Base-by-base conservation (phyloP, 352 stramenopile species). In the Blastocystis sp. region DNA sequence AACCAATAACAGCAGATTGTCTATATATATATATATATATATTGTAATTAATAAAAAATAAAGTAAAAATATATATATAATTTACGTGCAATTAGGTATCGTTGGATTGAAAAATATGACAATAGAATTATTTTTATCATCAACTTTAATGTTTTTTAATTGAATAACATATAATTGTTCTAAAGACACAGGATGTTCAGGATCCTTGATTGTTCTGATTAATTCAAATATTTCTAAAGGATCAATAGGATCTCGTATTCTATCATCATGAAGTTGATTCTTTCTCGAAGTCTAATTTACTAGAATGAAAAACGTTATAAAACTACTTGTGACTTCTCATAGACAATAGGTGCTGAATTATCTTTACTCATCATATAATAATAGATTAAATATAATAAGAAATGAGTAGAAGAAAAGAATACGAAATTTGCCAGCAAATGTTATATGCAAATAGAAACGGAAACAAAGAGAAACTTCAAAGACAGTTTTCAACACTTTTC, bases 131-230 rank as follows among this genome's bases (percentile, higher is more conserved):
- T 71, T 74, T 0, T 55, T 64, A 64, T 92, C 78, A 58, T 89
- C 75, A 27, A 92, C 79, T 44, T 74, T 70, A 31, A 90, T 78
- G 65, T 87, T 86, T 5, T 1, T 10, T 36, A 73, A 48, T 49
- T 80, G 74, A 70, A 87, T 80, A 39, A 92, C 82, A 64, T 91
- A 89, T 36, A 92, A 74, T 67, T 92, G 81, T 71, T 92, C 82
- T 27, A 92, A 73, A 25, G 82, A 91, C 32, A 92, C 71, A 23
- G 82, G 81, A 65, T 91, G 82, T 71, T 92, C 82, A 13, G 82
- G 82, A 66, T 92, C 82, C 65, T 92, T 90, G 62, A 91, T 62
- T 5, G 52, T 62, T 19, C 52, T 39, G 10, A 62, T 32, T 73
- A 64, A 84, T 73, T 40, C 79, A 68, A 83, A 86, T 27, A 86